Evolutionary conservation across 169 alveolate species (phyloP), one percentile per base, ranked within the genome.

Genomic region (Theileria parva): DNA sequence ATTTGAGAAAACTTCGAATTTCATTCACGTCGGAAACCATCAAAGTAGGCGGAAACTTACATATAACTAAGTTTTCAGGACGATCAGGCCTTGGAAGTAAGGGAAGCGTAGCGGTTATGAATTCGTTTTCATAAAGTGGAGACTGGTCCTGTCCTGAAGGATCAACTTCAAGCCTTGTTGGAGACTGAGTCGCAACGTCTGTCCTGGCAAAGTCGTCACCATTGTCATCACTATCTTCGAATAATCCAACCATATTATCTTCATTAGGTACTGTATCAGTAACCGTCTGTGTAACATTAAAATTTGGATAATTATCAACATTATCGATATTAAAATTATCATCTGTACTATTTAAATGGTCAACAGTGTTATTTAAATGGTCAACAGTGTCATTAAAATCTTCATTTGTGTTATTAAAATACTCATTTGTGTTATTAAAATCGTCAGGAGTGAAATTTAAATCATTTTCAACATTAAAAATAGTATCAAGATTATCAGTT

Each of bases 31-130:
- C 85, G 6, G 74, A 51, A 60, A 85, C 79, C 48, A 39, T 37
- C 19, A 85, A 71, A 21, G 91, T 67, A 8, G 85, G 91, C 11
- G 91, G 91, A 50, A 85, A 85, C 70, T 77, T 85, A 74, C 91
- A 77, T 19, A 85, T 72, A n/a, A 71, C 79, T 71, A 85, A 53
- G 19, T 77, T 80, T 19, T 77, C 77, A 60, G 51, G 77, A 8
- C 60, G n/a, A 34, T 32, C 77, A 13, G 89, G 89, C 63, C 48
- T 63, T 4, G 86, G 74, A 28, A 68, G n/a, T 11, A 55, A 17
- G 6, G 55, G 39, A 34, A 83, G 71, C 1, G 86, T 30, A 60
- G 72, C 65, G 48, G 69, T 25, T 19, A 74, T 19, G 28, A 70
- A 76, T 74, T 57, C 25, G 2, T 0, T 32, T 44, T 30, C 61